Conservation (phyloP, 2,329 filamentous ascomycete genomes). For the Teratosphaeriaceae sp. region DNA sequence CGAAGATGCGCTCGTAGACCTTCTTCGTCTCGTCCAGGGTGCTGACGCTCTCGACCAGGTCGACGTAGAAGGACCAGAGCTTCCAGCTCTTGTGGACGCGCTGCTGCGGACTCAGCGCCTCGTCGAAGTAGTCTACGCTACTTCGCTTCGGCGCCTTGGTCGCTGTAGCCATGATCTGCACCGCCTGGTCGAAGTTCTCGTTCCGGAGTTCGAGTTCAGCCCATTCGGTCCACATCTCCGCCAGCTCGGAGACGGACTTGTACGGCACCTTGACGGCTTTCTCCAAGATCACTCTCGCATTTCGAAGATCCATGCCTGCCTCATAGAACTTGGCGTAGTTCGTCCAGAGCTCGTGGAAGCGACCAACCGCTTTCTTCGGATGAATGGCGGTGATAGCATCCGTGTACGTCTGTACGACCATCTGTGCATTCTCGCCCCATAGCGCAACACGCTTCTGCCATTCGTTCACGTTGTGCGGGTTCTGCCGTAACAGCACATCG, state of each 20-base stretch:
- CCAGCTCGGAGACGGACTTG: constrained; percentile 93
- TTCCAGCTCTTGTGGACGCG: constrained; percentile 99
- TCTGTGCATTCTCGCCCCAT: constrained; percentile 87
- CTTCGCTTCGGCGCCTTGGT: constrained; percentile 95
- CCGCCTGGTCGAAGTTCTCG: constrained; percentile 91
- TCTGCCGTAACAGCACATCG: constrained; percentile 89
- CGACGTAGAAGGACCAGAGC: constrained; percentile 98
- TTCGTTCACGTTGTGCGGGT: constrained; percentile 90
- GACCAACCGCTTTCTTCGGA: constrained; percentile 87
- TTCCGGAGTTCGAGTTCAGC: constrained; percentile 95
- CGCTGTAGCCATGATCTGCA: constrained; percentile 94
- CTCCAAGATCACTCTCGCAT: constrained; percentile 87
- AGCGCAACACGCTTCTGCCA: constrained; percentile 96
- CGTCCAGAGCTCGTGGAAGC: constrained; percentile 91
- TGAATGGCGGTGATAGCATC: constrained; percentile 88
- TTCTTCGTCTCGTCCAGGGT: constrained; percentile 87
- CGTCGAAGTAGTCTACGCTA: constrained; percentile 99
- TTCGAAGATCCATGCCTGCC: constrained; percentile 72
- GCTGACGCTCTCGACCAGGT: constrained; percentile 90
- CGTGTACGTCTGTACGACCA: constrained; percentile 91
- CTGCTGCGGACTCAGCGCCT: constrained; percentile 87
- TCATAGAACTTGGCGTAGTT: constrained; percentile 99
- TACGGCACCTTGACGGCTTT: constrained; percentile 97
- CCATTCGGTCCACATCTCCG: constrained; percentile 99
- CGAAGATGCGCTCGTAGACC: constrained; percentile 96